Evolutionary conservation across 2,329 filamentous ascomycete genomes (phyloP), one percentile per base, ranked within the genome.

Genomic region (Trichoderma sp.): DNA sequence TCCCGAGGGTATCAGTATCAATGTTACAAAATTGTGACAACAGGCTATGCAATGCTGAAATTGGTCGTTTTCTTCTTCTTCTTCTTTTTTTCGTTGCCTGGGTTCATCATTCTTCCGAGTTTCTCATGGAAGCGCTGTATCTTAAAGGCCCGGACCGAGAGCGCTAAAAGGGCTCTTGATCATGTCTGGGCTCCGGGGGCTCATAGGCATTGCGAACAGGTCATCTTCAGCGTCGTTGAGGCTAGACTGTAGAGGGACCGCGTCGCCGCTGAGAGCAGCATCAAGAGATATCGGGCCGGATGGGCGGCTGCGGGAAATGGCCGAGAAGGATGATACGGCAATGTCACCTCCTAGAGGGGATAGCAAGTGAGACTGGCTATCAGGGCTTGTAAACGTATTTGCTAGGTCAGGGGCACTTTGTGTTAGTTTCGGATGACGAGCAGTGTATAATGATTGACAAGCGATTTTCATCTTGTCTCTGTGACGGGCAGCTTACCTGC

Each of bases 131-230:
- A 56, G 33, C 52, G 53, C 31, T 6, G 24, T 47, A 31, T 40
- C 33, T 53, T 40, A 69, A 63, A 29, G 43, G 64, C 66, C 66
- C 55, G 59, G 72, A 81, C 68, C 67, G 68, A 87, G 72, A 31
- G 87, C 80, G 74, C 86, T 88, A 76, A 97, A 97, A 0, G 93
- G 94, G 76, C 92, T 94, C 74, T 89, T 92, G 65, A 89, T 89
- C 84, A 96, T 93, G 73, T 96, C 93, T 0, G 94, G 94, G 75
- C 92, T 94, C 62, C 94, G 85, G 1, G 94, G 94, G 75, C 92
- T 95, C 81, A 97, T 88, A 1, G 93, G 93, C 64, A 97, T 86
- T 0, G 93, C 94, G 76, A 97, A 97, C 2, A 97, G 84, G 52
- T 92, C 94, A 70, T 97, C 93, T 73, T 93, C 91, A 0, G 72